phyloP scores from a whole-genome alignment of 768 basidiomycete species.

The Lepiota venenata region DNA sequence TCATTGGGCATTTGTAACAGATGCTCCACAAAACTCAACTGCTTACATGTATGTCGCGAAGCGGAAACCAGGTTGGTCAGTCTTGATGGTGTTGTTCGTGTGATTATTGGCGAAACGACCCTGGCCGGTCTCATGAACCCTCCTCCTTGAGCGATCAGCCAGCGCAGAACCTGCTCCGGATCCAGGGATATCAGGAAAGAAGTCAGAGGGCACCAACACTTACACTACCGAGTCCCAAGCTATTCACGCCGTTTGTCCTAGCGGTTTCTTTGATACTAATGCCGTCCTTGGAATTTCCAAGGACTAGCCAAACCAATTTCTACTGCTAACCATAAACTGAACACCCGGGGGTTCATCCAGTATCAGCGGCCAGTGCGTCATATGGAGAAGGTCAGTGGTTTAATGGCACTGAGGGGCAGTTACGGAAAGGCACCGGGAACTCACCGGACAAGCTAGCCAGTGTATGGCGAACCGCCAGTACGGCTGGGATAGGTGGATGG shows the following conservation, averaged over 20 bases:
- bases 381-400: conserved; percentile 32
- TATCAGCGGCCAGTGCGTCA: conserved; percentile 31
- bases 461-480: conserved; percentile 32
- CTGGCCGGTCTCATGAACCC: conserved; percentile 30
- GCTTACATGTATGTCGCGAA: conserved; percentile 34
- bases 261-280: conserved; percentile 29
- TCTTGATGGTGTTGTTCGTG: conserved; percentile 32
- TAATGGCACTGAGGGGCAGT: conserved; percentile 25
- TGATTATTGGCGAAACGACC: conserved; percentile 36
- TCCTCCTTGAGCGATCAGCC: conserved; percentile 34
- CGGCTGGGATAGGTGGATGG: conserved; percentile 30
- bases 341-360: conserved; percentile 31
- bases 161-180: conserved; percentile 30
- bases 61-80: conserved; percentile 30
- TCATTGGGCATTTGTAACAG: not conserved
- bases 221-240: conserved; percentile 30
- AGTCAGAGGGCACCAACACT: too few species aligned
- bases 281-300: conserved; percentile 32
- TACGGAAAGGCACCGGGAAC: not conserved
- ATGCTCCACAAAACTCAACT: not conserved
- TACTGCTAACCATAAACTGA: conserved; percentile 30
- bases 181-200: not conserved
- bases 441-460: conserved; percentile 31
- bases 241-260: conserved; percentile 29
- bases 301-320: conserved; percentile 30